Percentiles rank a stretch among this genome's conserved stretches.
Conservation (phyloP, 352 stramenopile genomes). For the Phytopythium sindhum region DNA sequence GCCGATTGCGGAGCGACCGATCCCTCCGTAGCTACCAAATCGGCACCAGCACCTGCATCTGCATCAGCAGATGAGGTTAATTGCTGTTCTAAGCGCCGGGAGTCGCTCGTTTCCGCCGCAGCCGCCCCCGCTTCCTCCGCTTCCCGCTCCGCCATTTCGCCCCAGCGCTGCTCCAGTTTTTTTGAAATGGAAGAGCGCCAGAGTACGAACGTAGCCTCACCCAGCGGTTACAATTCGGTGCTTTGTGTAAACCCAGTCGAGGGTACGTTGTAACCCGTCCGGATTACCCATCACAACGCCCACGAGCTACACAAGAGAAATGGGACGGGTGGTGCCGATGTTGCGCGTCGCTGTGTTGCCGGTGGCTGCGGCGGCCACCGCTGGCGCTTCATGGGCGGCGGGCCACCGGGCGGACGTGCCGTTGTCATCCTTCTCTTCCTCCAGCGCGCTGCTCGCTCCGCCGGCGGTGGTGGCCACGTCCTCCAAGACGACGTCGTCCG, state of each 20-base stretch:
- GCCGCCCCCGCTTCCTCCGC: background rate
- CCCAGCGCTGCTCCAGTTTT: background rate
- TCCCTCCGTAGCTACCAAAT: background rate
- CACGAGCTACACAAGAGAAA: background rate
- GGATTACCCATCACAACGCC: background rate
- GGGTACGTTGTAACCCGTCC: background rate
- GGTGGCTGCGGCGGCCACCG: slow-evolving; percentile 1
- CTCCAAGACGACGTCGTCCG: slow-evolving; percentile 36
- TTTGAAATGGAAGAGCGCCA: background rate
- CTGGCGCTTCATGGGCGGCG: slow-evolving; percentile 10
- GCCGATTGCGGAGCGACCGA: background rate
- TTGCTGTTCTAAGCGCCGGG: background rate
- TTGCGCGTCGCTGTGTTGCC: background rate
- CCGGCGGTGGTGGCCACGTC: background rate
- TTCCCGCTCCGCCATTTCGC: background rate
- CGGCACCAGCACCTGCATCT: background rate
- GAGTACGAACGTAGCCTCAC: background rate
- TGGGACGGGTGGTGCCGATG: background rate
- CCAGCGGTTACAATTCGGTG: no score
- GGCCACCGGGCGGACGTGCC: background rate
- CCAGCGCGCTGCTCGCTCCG: slow-evolving; percentile 6
- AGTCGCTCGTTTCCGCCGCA: background rate
- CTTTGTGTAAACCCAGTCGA: background rate
- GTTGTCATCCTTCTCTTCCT: background rate
- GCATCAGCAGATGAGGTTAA: background rate